phyloP scores from a whole-genome alignment of 2,329 filamentous ascomycete species.

The Colletotrichum spaethianum region DNA sequence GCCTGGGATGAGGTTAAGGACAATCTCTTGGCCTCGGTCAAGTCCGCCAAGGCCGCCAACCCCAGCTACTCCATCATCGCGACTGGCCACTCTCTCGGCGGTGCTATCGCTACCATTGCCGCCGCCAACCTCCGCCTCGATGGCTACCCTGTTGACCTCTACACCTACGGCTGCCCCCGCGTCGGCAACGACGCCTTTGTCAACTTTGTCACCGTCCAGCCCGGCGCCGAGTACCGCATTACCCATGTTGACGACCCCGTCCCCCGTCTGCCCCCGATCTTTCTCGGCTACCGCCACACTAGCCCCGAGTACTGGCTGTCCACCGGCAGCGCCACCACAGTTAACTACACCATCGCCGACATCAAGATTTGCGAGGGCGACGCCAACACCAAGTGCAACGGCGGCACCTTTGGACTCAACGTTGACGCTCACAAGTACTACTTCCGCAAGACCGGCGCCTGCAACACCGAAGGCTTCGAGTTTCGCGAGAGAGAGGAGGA shows the following conservation, averaged over 20 bases:
- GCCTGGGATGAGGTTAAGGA: constrained; percentile 69
- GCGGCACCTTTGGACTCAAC: constrained; percentile 61
- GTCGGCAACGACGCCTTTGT: constrained; percentile 71
- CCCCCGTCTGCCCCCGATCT: constrained; percentile 74
- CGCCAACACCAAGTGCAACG: constrained; percentile 65
- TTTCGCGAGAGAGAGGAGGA: constrained; percentile 36
- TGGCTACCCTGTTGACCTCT: constrained; percentile 68
- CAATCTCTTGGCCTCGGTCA: constrained; percentile 59
- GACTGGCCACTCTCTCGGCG: constrained; percentile 81
- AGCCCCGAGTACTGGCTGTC: constrained; percentile 78
- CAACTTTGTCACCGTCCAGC: constrained; percentile 66
- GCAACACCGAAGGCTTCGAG: constrained; percentile 48
- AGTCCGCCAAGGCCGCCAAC: constrained; percentile 58
- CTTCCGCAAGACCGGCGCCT: constrained; percentile 60
- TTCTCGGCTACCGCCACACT: constrained; percentile 75
- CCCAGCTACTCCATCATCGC: constrained; percentile 68
- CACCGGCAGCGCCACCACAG: constrained; percentile 50
- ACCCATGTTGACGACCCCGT: constrained; percentile 79
- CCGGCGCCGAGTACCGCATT: constrained; percentile 71
- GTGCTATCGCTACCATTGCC: constrained; percentile 73
- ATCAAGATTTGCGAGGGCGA: constrained; percentile 65
- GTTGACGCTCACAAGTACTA: constrained; percentile 64
- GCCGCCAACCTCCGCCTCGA: constrained; percentile 67
- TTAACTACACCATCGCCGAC: constrained; percentile 55
- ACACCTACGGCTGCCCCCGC: constrained; percentile 78